A percentile compares a stretch with the other conserved stretches of the same genome.
Conservation (phyloP, 2,329 filamentous ascomycete genomes). For the Trichoderma brevicompactum region DNA sequence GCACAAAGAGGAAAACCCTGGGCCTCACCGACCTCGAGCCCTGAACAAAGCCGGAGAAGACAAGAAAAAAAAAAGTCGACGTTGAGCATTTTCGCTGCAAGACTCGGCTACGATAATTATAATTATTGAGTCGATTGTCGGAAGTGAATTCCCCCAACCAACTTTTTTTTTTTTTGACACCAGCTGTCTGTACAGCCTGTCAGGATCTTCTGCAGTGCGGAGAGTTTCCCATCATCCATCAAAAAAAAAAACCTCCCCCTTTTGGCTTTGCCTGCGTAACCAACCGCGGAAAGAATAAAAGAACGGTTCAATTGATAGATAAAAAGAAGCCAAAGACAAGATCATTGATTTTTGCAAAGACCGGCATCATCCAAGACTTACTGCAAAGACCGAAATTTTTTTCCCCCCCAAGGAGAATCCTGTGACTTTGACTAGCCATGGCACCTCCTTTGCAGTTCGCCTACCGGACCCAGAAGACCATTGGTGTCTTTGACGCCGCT, state of each 20-base stretch:
- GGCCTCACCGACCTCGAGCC: slow-evolving; percentile 14
- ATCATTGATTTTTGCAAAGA: slow-evolving; percentile 23
- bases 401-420: slow-evolving; percentile 42
- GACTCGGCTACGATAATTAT: not conserved
- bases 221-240: slow-evolving; percentile 24
- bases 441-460: slow-evolving; percentile 91
- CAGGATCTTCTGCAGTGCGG: slow-evolving; percentile 27
- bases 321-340: slow-evolving; percentile 22
- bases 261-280: slow-evolving; percentile 15
- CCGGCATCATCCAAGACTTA: slow-evolving; percentile 27
- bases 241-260: slow-evolving; percentile 6
- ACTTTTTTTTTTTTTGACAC: slow-evolving; percentile 5
- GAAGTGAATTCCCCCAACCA: not conserved
- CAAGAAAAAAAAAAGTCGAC: slow-evolving; percentile 3
- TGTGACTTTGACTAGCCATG: slow-evolving; percentile 95
- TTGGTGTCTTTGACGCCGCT: slow-evolving; percentile 89
- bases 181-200: slow-evolving; percentile 16
- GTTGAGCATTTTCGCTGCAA: slow-evolving; percentile 9
- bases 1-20: slow-evolving; percentile 6
- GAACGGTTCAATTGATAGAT: slow-evolving; percentile 25
- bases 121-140: slow-evolving; percentile 11
- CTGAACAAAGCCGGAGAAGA: not conserved
- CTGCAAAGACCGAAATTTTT: slow-evolving; percentile 27
- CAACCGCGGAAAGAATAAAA: slow-evolving; percentile 13
- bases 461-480: slow-evolving; percentile 95